Percentiles rank a stretch among this genome's conserved stretches.
Conservation (phyloP, 208 protist species). For the Leishmania lainsoni region DNA sequence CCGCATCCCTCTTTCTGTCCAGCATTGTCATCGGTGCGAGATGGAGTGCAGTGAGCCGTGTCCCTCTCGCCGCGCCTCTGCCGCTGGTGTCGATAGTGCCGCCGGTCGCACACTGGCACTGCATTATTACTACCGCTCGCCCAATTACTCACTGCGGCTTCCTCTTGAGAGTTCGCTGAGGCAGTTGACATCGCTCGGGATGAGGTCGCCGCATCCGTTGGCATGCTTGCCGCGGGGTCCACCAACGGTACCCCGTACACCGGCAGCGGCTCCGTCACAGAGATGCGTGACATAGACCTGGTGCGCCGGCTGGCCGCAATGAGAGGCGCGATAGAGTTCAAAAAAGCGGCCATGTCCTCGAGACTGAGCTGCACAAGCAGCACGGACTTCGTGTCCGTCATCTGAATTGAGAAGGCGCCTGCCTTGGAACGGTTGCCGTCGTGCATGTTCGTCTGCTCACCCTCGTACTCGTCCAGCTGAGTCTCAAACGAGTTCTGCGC, state of each 20-base stretch:
- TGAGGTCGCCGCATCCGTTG: neutral
- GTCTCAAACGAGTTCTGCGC: conserved; percentile 60
- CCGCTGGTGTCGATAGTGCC: neutral
- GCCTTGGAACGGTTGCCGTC: conserved; percentile 2
- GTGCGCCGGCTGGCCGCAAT: conserved; percentile 57
- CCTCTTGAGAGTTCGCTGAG: conserved; percentile 7
- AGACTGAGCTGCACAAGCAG: conserved; percentile 51
- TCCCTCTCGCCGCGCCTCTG: neutral
- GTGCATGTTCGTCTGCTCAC: neutral
- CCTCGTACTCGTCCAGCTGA: conserved; percentile 41
- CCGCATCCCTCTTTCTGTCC: neutral
- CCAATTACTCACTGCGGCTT: neutral
- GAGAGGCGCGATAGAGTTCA: conserved; percentile 55
- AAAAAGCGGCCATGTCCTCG: conserved; percentile 61
- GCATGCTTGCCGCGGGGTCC: conserved; percentile 27
- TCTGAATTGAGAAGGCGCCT: neutral
- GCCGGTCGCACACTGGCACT: neutral
- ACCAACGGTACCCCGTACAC: conserved; percentile 20
- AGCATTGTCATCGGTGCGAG: neutral
- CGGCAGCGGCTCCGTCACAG: conserved; percentile 70
- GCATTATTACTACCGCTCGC: neutral
- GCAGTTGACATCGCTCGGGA: neutral
- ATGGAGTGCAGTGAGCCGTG: neutral
- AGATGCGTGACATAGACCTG: conserved; percentile 74
- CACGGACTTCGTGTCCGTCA: neutral